Percentiles rank a stretch among this genome's conserved stretches.
These are phyloP conservation scores for Picea abies DNA, from an alignment of 83 land plant genomes.

Conservation along the genomic window DNA sequence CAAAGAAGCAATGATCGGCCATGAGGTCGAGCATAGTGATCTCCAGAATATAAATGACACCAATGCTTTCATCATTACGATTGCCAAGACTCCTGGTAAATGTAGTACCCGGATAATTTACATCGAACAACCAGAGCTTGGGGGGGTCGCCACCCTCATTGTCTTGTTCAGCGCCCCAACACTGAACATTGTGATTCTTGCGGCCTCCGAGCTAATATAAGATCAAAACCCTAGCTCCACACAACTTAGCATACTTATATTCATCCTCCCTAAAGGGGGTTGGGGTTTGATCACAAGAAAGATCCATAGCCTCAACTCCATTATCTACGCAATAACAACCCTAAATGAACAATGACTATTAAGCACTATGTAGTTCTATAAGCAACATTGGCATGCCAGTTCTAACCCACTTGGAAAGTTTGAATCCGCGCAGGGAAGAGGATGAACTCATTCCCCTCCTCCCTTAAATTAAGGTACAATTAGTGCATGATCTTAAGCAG, in stretches of 20 bases:
- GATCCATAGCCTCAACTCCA: slow-evolving; percentile 40
- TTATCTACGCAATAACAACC: slow-evolving; percentile 52
- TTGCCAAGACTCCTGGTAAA: too few relatives aligned
- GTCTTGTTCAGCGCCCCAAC: slow-evolving; percentile 52
- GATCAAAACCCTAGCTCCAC: slow-evolving; percentile 73
- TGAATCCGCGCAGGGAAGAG: slow-evolving; percentile 49
- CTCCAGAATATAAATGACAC: too few relatives aligned
- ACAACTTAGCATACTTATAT: slow-evolving; percentile 55
- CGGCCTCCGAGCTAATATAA: slow-evolving; percentile 67
- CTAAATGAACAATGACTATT: not conserved
- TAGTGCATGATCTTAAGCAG: slow-evolving; percentile 72
- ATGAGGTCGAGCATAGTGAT: too few relatives aligned
- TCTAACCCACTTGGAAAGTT: not conserved
- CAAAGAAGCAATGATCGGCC: too few relatives aligned
- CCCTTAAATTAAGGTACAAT: slow-evolving; percentile 47
- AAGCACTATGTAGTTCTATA: too few relatives aligned
- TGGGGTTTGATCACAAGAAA: slow-evolving; percentile 64
- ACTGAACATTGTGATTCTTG: slow-evolving; percentile 57
- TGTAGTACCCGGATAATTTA: too few relatives aligned
- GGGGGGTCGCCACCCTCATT: slow-evolving; percentile 33
- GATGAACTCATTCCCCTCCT: slow-evolving; percentile 62
- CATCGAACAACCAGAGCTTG: too few relatives aligned
- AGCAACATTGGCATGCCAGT: too few relatives aligned
- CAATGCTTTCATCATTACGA: too few relatives aligned
- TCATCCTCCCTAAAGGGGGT: slow-evolving; percentile 67